Base-by-base conservation (phyloP, 2,329 filamentous ascomycete genomes). In the Colletotrichum magnum region DNA sequence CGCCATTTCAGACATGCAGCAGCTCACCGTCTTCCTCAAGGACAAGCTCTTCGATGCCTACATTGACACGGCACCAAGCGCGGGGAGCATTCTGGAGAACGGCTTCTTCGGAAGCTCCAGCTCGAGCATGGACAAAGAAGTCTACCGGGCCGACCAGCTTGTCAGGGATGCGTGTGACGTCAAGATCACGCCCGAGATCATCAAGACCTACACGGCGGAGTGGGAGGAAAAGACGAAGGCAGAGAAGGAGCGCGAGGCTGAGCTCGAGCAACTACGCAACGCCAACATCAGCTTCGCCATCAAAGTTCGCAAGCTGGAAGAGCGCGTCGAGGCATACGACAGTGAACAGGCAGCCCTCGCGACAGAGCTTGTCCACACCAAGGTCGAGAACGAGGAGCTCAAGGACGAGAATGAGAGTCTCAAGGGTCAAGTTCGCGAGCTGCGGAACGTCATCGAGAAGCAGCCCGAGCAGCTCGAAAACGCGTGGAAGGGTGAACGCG, bases 71-170 rank as follows among this genome's bases (percentile, higher is more conserved):
- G 89, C 94, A 7, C 96, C 96, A 0, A 97, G 94, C 3, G 92
- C 94, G n/a, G 94, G 91, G 58, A 97, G 94, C 16, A 92, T 99
- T 56, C 88, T 98, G 1, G 96, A 99, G 79, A 97, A 94, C 51
- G 96, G 96, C 15, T 99, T 99, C 85, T 99, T 99, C 77, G 96
- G 96, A 69, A 95, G 92, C 78, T 95, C 94, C 26, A 94, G 93
- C 41, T 91, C 91, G n/a, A 93, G 90, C 73, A 88, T 94, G 13
- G 96, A 99, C 78, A 98, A 97, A 80, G 96, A 98, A 78, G 90
- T 99, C 6, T 99, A 99, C 79, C 91, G 95, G 58, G 96, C 96
- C 16, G 96, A 99, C 78, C 90, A 96, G 74, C 89, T 99, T 70
- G 94, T 99, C 15, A 92, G 93, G 69, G 96, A 99, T 80, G 96